Evolutionary conservation across 2,329 filamentous ascomycete genomes (phyloP), one percentile per base, ranked within the genome.

Genomic region (Cytospora piceae): DNA sequence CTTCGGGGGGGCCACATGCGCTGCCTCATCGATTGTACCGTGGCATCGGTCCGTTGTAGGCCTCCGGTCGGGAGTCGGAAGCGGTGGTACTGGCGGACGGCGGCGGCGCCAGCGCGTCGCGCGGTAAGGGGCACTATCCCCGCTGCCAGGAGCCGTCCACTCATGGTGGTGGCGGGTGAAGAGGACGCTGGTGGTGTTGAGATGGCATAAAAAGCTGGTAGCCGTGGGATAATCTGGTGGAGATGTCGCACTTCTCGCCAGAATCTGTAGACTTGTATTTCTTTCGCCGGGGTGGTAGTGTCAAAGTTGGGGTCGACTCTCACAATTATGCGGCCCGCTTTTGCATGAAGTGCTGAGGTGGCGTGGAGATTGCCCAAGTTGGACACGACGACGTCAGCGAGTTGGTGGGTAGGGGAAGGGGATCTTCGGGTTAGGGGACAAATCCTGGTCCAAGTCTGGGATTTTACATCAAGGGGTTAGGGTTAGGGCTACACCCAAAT

Each of bases 1-100:
- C 92, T 95, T 59, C 90, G 91, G 15, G 89, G 82, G n/a, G 92
- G 89, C 90, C 91, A 95, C 76, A 89, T 83, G 68, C 89, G 86
- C 63, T 84, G 82, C 76, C 85, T 80, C 73, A 86, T 81, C 74
- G 84, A 80, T 73, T 88, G 84, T 71, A 88, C 81, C 71, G 85
- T 81, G 68, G 85, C 83, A 78, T 92, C 86, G 70, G 87, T 83
- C 71, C 88, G 83, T 67, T 92, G 82, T 42, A 93, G 84, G 31
- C 90, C 90, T 63, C 89, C 88, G 17, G 87, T 87, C 39, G 88
- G 85, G 66, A 89, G 82, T 68, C 83, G 87, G 77, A 91, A 87
- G 71, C 90, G 81, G 75, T 88, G 85, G 52, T 68, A 68, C 55
- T 68, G 63, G 72, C 90, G 89, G 72, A 82, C 80, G 69, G 82